Evolutionary conservation across 2,329 filamentous ascomycete genomes (phyloP).

Genomic region (Dissoconium aciculare): DNA sequence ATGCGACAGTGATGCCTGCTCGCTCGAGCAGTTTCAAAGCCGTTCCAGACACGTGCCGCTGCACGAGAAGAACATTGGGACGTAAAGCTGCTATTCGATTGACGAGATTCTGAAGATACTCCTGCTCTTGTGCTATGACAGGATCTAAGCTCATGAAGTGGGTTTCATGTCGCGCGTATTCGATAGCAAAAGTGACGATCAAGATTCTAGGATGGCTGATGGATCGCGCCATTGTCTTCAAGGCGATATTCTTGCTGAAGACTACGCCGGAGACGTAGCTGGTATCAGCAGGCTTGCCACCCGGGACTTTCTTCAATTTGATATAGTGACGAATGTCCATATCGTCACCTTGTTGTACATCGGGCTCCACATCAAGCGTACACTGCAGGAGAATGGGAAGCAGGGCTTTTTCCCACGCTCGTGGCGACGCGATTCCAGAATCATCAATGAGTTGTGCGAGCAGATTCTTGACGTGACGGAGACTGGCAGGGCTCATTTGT

Average conservation of each 20-base stretch:
- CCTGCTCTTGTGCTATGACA: constrained; percentile 89
- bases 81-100: constrained; percentile 75
- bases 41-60: constrained; percentile 82
- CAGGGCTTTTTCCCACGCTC: constrained; percentile 78
- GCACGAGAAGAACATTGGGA: constrained; percentile 76
- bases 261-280: constrained; percentile 94
- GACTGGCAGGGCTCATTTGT: constrained; percentile 46
- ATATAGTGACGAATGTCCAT: constrained; percentile 97
- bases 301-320: constrained; percentile 91
- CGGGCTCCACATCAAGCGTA: constrained; percentile 86
- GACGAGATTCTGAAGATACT: constrained; percentile 82
- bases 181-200: constrained; percentile 86
- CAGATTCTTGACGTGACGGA: constrained; percentile 75
- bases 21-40: constrained; percentile 78
- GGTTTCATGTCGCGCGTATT: constrained; percentile 82
- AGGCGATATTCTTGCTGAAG: constrained; percentile 88
- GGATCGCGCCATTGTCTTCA: constrained; percentile 88
- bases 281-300: constrained; percentile 77
- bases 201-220: constrained; percentile 75
- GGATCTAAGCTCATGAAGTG: constrained; percentile 98
- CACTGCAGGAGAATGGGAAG: constrained; percentile 81
- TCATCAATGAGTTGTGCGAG: constrained; percentile 73
- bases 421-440: constrained; percentile 52
- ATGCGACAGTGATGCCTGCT: constrained; percentile 80
- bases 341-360: constrained; percentile 78